Conservation (phyloP, 2,329 filamentous ascomycete species). For the Diaporthe sp. region DNA sequence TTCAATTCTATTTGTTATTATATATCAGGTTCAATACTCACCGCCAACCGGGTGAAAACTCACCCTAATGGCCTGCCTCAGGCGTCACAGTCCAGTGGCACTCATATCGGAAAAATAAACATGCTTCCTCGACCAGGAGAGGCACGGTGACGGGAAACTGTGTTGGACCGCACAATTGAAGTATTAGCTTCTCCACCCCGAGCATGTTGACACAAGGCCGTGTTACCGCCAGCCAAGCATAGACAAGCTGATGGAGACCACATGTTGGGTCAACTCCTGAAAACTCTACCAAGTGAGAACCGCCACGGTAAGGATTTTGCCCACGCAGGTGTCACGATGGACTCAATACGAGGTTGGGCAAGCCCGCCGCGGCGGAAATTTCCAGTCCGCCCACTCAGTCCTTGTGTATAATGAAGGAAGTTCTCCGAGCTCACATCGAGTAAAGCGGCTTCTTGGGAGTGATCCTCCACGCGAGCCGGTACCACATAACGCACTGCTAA, state of each 20-base stretch:
- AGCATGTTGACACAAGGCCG: background rate
- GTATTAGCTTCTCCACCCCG: background rate
- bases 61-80: too few relatives aligned
- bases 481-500: constrained; percentile 20
- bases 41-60: background rate
- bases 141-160: background rate
- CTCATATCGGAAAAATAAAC: background rate
- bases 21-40: background rate
- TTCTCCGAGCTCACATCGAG: background rate
- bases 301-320: too few relatives aligned
- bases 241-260: background rate
- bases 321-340: background rate
- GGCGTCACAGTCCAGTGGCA: background rate
- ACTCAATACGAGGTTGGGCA: background rate
- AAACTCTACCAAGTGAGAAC: background rate
- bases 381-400: background rate
- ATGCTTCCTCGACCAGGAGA: background rate
- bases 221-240: background rate
- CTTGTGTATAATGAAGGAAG: background rate
- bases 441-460: constrained; percentile 5
- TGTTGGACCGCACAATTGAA: background rate
- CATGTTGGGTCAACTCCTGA: too few relatives aligned
- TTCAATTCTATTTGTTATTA: background rate
- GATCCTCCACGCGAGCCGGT: background rate
- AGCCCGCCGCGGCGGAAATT: background rate